Evolutionary conservation across 768 basidiomycete species (phyloP).

Genomic region (Coprinellus micaceus): DNA sequence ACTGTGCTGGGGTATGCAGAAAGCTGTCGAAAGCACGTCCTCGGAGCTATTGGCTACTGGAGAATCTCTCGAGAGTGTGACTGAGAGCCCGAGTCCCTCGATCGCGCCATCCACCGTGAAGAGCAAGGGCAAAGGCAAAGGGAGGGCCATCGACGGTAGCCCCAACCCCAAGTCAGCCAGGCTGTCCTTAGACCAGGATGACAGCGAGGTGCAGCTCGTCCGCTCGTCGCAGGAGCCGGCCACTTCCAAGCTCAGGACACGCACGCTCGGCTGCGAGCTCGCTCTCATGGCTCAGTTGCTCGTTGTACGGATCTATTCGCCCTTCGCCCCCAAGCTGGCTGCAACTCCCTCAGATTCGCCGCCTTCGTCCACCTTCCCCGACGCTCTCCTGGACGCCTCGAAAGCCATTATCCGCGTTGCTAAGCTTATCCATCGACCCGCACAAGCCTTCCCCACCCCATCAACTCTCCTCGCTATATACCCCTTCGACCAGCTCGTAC

Average conservation of each 20-base stretch:
- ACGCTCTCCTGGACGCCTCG: background rate
- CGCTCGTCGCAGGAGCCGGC: background rate
- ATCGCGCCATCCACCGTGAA: conserved; percentile 60
- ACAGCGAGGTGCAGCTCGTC: background rate
- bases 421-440: background rate
- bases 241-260: background rate
- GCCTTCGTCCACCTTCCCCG: background rate
- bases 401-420: conserved; percentile 5
- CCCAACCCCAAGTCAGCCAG: background rate
- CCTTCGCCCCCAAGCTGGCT: conserved; percentile 36
- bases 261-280: conserved; percentile 53
- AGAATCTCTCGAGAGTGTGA: no score
- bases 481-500: background rate
- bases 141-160: background rate
- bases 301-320: conserved; percentile 62
- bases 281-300: conserved; percentile 57
- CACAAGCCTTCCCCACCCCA: background rate
- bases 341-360: background rate
- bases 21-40: background rate
- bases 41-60: background rate
- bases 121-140: background rate
- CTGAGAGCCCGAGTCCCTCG: conserved; percentile 59
- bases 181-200: background rate
- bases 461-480: background rate
- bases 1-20: background rate